These are phyloP conservation scores for Phytophthora niederhauseri DNA, from an alignment of 352 stramenopile species.

Conservation along the genomic window DNA sequence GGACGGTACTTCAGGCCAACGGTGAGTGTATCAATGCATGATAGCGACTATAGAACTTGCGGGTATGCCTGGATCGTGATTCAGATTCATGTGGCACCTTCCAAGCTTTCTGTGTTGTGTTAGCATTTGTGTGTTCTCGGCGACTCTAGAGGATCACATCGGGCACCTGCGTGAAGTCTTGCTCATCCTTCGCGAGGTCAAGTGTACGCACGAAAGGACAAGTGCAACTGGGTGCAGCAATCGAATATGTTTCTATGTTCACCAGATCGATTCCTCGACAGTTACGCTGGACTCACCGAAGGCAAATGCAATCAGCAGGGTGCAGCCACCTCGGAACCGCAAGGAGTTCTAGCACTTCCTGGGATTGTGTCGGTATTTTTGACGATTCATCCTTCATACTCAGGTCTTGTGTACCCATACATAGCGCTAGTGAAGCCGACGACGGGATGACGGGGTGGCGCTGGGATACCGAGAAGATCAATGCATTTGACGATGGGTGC, in stretches of 20 bases:
- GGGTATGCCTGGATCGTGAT: background rate
- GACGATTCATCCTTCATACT: background rate
- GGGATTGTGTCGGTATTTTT: background rate
- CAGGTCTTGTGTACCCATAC: background rate
- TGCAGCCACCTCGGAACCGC: background rate
- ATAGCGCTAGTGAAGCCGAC: too few relatives aligned
- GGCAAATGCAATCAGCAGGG: background rate
- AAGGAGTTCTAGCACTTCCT: background rate
- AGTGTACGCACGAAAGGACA: background rate
- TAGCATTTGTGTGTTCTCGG: background rate
- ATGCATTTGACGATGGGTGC: background rate
- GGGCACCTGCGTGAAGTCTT: background rate
- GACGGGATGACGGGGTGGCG: background rate
- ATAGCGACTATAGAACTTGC: constrained; percentile 31
- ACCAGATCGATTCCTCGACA: background rate
- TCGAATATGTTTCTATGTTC: background rate
- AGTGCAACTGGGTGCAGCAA: background rate
- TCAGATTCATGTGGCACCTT: background rate
- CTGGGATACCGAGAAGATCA: background rate
- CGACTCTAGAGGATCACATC: background rate
- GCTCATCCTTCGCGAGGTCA: background rate
- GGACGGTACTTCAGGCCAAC: constrained; percentile 36
- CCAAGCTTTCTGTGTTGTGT: background rate
- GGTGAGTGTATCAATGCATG: constrained; percentile 41
- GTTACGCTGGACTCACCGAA: background rate